Evolutionary conservation across 805 yeast genomes (phyloP), one percentile per base, ranked within the genome.

Genomic region (Naumovozyma castellii): DNA sequence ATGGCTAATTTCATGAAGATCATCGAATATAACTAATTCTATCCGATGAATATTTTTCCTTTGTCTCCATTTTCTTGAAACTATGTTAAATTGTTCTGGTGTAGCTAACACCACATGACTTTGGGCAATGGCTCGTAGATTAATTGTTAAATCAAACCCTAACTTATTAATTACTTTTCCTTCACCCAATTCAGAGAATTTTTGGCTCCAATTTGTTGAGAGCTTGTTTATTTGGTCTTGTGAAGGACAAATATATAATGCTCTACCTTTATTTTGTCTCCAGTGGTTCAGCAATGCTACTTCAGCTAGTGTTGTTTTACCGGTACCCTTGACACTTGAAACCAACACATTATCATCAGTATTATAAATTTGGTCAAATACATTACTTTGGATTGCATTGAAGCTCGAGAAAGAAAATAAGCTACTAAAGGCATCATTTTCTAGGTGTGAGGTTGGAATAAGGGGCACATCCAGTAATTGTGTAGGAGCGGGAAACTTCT

Each of bases 21-120:
- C 86, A 57, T 85, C 95, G 30, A 75, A 76, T 37, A 92, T 72
- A 2, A 86, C 52, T 25, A 85, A 56, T 35, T 77, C 86, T 22
- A 90, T 73, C 0, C 73, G 56, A 43, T 80, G 85, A 4, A 90
- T 66, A 46, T 76, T 76, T 47, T 74, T 76, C 41, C 94, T 69
- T 46, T 78, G 82, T 48, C 79, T 79, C 97, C 97, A 88, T 35
- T 87, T 69, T 44, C 90, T 73, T 0, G 94, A 75, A 1, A 87
- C 51, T 3, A 66, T 47, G 44, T 84, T 88, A 66, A 86, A 83
- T 45, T 84, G 90, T 17, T 64, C 68, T 0, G 95, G 95, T 0
- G 97, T 86, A 3, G 85, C 76, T 12, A 90, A 59, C 14, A 85
- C 61, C 38, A 90, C 58, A 55, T 87, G 90, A 41, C 76, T 73